Conservation (phyloP, 495 filamentous ascomycete genomes). For the Xylaria flabelliformis region DNA sequence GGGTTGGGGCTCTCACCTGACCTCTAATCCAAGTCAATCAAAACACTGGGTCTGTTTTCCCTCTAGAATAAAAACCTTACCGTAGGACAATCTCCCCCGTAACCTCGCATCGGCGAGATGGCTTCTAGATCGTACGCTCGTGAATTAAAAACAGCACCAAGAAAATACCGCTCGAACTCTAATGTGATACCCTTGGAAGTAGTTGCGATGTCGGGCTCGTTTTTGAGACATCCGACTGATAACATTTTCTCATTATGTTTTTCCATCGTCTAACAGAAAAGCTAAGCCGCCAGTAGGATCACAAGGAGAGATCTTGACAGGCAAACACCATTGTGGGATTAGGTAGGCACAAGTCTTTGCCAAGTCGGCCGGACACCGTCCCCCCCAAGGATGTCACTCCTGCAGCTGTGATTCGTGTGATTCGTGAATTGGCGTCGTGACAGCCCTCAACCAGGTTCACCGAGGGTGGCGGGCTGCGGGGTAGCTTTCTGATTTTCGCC, state of each 20-base stretch:
- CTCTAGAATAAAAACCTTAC: background rate
- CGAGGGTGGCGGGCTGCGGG: constrained; percentile 26
- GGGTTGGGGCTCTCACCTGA: constrained; percentile 8
- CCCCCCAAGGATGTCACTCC: constrained; percentile 13
- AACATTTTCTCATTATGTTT: constrained; percentile 29
- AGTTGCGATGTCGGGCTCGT: constrained; percentile 24
- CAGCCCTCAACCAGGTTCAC: background rate
- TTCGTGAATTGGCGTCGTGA: constrained; percentile 14
- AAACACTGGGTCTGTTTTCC: background rate
- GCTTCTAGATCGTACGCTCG: background rate
- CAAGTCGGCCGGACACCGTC: constrained; percentile 20
- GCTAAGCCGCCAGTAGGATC: constrained; percentile 29
- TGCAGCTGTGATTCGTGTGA: constrained; percentile 29
- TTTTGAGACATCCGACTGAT: constrained; percentile 5
- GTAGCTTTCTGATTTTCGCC: constrained; percentile 21
- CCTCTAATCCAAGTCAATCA: constrained; percentile 2
- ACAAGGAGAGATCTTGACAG: constrained; percentile 22
- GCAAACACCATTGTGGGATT: constrained; percentile 22
- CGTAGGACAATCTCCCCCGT: background rate
- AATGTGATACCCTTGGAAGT: background rate
- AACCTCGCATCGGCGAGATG: background rate
- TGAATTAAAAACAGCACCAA: background rate
- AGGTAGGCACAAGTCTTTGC: constrained; percentile 26
- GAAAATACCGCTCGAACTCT: background rate
- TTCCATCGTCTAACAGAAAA: constrained; percentile 27